Conservation (phyloP, 805 yeast genomes). For the Candida insectorum region DNA sequence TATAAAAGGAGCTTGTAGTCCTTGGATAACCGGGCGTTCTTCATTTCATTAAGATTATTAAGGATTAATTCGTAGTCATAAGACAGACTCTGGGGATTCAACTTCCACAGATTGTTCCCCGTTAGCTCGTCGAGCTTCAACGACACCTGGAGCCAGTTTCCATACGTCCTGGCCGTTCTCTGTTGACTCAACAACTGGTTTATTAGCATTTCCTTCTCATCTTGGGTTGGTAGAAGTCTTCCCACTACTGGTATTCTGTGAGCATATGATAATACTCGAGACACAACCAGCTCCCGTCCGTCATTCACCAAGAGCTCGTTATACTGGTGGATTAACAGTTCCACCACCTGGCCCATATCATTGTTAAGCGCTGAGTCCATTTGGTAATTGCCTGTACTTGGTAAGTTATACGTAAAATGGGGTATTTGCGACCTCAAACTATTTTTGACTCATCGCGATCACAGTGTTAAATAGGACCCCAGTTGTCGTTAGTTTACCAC, state of each 20-base stretch:
- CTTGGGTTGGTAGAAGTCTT: constrained; percentile 6
- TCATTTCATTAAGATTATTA: constrained; percentile 51
- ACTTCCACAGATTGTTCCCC: constrained; percentile 73
- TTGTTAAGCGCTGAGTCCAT: constrained; percentile 1
- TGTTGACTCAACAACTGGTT: constrained; percentile 25
- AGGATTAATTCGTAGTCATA: constrained; percentile 70
- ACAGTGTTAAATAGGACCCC: too few species aligned
- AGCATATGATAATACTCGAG: constrained; percentile 5
- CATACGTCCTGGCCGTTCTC: constrained; percentile 38
- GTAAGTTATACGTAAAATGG: too few species aligned
- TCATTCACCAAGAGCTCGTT: constrained; percentile 3
- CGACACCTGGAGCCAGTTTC: constrained; percentile 68
- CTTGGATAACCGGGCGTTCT: constrained; percentile 51
- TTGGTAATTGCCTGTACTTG: too few species aligned
- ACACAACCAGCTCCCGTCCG: background rate
- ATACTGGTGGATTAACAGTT: constrained; percentile 12
- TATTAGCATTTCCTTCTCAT: constrained; percentile 20
- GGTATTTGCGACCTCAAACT: too few species aligned
- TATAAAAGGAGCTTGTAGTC: constrained; percentile 66
- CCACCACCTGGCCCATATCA: constrained; percentile 14
- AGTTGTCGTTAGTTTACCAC: too few species aligned
- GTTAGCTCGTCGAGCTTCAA: constrained; percentile 59
- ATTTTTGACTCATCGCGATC: too few species aligned
- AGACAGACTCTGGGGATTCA: constrained; percentile 52
- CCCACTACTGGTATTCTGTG: constrained; percentile 6